Evolutionary conservation across 2,329 filamentous ascomycete species (phyloP).

Genomic region (Claviceps africana): DNA sequence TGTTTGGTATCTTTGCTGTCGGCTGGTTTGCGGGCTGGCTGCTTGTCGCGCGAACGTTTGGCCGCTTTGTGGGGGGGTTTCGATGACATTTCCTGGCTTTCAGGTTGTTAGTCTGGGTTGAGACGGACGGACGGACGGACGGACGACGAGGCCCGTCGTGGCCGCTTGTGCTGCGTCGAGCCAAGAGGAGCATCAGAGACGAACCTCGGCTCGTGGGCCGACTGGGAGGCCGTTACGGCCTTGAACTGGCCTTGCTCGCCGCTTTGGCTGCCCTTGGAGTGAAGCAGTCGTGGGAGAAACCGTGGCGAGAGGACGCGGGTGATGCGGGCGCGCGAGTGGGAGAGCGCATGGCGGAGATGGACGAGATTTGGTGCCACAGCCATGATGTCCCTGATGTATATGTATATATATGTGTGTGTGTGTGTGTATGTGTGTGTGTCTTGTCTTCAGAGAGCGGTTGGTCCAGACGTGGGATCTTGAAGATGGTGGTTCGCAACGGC

Average conservation of each 20-base stretch:
- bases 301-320: neutral
- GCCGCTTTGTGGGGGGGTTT: conserved; percentile 1
- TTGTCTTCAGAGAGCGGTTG: too few relatives aligned
- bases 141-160: neutral
- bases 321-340: neutral
- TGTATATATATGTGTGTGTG: too few relatives aligned
- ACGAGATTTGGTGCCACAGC: neutral
- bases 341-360: neutral
- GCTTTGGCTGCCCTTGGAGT: neutral
- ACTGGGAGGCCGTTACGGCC: conserved; percentile 1
- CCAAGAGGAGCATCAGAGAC: neutral
- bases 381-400: neutral
- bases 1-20: neutral
- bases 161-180: neutral
- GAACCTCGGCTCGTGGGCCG: conserved; percentile 1
- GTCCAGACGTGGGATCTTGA: too few relatives aligned
- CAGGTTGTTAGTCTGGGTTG: neutral
- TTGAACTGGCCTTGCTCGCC: conserved; percentile 1
- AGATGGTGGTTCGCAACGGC: too few relatives aligned
- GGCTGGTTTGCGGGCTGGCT: too few relatives aligned
- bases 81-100: neutral
- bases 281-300: neutral
- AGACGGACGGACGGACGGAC: too few relatives aligned
- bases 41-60: neutral
- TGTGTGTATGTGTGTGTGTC: too few relatives aligned